Base-by-base conservation (phyloP, 2,329 filamentous ascomycete genomes). In the Botrytis byssoidea region DNA sequence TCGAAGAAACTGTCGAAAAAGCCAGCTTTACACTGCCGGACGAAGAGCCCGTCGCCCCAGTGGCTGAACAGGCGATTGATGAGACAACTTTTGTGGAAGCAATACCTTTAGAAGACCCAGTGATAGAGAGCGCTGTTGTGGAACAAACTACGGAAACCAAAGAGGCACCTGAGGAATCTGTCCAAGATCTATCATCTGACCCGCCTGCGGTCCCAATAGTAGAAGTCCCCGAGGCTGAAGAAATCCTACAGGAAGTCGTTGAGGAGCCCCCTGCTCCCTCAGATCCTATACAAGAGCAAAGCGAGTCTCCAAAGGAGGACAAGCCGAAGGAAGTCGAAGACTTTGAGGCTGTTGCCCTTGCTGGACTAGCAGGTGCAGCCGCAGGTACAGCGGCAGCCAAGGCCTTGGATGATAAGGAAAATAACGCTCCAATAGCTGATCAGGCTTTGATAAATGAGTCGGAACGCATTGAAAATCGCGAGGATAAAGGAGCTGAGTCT, bases 261-360 rank as follows among this genome's bases (percentile, higher is more conserved):
- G 42, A 29, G 9, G 55, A 51, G 25, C n/a, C 32, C 16, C 20
- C 22, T 42, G 29, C 29, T 22, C 18, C n/a, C 48, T 37, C 48
- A 32, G 48, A 57, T 29, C 14, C 20, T 8, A 22, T 57, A n/a
- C 35, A 67, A 44, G 32, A 70, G n/a, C 51, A 61, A 63, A 32
- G 6, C 20, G 61, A 60, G 40, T 22, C 37, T 25, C 35, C 35
- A 32, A 46, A n/a, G 40, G 55, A 70, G 2, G 67, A 44, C 8
- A 61, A 70, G 32, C 25, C 25, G 29, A 32, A 51, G 20, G 42
- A 51, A 70, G 25, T 22, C 32, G 32, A 63, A 16, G 35, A 16
- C 8, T 32, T 46, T 70, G 71, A 66, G n/a, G 71, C 42, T 32
- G 65, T 40, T 51, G 65, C 71, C 20, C 7, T 70, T 60, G 71